These are phyloP conservation scores for Nicotiana tomentosiformis DNA, from an alignment of 257 asterid species.

Conservation along the genomic window DNA sequence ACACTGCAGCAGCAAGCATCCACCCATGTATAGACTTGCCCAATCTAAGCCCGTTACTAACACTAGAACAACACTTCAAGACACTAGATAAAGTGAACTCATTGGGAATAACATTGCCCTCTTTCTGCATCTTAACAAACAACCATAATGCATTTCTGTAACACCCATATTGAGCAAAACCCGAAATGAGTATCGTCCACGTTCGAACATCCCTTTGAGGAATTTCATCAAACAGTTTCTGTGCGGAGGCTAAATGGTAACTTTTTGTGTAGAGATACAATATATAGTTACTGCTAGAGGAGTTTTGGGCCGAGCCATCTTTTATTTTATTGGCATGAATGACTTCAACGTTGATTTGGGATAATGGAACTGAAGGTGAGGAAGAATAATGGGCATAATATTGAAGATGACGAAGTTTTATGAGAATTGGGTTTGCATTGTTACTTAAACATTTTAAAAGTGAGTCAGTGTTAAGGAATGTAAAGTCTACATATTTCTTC, in stretches of 20 bases:
- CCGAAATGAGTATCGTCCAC: slow-evolving; percentile 70
- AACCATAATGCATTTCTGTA: slow-evolving; percentile 35
- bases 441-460: neutral
- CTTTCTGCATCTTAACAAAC: slow-evolving; percentile 48
- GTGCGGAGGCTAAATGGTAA: slow-evolving; percentile 21
- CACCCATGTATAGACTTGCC: slow-evolving; percentile 66
- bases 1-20: slow-evolving; percentile 39
- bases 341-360: slow-evolving; percentile 9
- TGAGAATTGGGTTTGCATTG: neutral
- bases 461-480: neutral
- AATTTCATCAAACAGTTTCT: slow-evolving; percentile 69
- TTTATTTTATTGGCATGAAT: slow-evolving; percentile 45
- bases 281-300: slow-evolving; percentile 30
- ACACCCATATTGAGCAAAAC: slow-evolving; percentile 38
- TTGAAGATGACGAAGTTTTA: neutral
- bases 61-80: slow-evolving; percentile 50
- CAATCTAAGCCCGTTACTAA: slow-evolving; percentile 29
- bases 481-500: neutral
- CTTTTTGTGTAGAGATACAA: slow-evolving; percentile 33
- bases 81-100: slow-evolving; percentile 57
- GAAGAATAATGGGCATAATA: slow-evolving; percentile 16
- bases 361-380: slow-evolving; percentile 1
- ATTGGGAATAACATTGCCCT: slow-evolving; percentile 47
- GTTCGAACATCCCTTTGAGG: slow-evolving; percentile 55
- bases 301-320: slow-evolving; percentile 29